A percentile compares a stretch with the other conserved stretches of the same genome.
Conservation (phyloP, 345 rosid genomes). For the Sonneratia alba region DNA sequence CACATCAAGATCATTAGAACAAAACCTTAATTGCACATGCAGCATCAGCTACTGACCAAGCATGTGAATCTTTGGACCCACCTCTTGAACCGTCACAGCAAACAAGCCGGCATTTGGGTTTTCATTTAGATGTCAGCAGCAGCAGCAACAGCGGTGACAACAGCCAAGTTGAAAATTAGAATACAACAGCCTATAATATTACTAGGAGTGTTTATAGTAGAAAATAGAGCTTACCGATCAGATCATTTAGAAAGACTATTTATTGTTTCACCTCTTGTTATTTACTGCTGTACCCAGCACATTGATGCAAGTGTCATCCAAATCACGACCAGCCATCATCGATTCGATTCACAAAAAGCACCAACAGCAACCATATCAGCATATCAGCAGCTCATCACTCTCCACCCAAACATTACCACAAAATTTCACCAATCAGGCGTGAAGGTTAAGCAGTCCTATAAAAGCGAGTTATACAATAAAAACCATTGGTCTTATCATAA, state of each 20-base stretch:
- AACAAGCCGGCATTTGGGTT: not conserved
- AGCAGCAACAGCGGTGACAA: not conserved
- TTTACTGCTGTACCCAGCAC: slow-evolving; percentile 11
- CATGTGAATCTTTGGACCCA: slow-evolving; percentile 4
- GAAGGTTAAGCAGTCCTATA: slow-evolving; percentile 1
- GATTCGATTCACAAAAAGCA: slow-evolving; percentile 2
- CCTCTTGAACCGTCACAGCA: slow-evolving; percentile 9
- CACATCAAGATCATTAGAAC: not conserved
- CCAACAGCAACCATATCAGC: slow-evolving; percentile 16
- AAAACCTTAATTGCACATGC: slow-evolving; percentile 3
- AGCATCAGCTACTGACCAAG: slow-evolving; percentile 9
- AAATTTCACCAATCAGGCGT: slow-evolving; percentile 3
- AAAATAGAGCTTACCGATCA: slow-evolving; percentile 9
- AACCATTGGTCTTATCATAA: slow-evolving; percentile 1
- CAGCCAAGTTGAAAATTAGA: slow-evolving; percentile 8
- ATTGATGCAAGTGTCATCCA: slow-evolving; percentile 7
- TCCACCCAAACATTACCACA: slow-evolving; percentile 12
- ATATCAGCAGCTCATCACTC: slow-evolving; percentile 12
- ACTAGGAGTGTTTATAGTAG: slow-evolving; percentile 5
- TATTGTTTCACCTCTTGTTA: not conserved
- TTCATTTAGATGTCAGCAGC: slow-evolving; percentile 3
- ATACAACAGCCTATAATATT: not conserved
- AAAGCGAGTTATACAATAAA: slow-evolving; percentile 2
- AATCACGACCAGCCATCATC: slow-evolving; percentile 13
- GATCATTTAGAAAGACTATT: slow-evolving; percentile 4